Base-by-base conservation (phyloP, 306 rosid genomes). In the Carpinus viminea region DNA sequence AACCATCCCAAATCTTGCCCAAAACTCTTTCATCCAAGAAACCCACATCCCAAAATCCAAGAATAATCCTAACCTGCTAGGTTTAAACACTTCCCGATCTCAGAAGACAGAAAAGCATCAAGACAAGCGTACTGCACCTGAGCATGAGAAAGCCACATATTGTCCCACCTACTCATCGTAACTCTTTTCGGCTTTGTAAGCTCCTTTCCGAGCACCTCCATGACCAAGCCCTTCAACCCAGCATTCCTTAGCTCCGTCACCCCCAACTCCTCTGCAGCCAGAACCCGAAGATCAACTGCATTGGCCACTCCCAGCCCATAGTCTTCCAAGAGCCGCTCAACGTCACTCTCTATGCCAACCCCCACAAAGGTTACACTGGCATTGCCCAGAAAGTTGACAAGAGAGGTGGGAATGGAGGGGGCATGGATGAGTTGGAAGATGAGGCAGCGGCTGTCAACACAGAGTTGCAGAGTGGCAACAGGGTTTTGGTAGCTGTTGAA, bases 141-240 rank as follows among this genome's bases (percentile, higher is more conserved):
- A 60, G 28, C 70, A 9, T 1, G 60, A 62, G 43, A 71, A 0
- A 86, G 91, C 86, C 85, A 84, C n/a, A 62, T 72, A 64, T n/a
- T 72, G 68, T 88, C 89, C 89, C 91, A 88, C 61, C 88, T 34
- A 68, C 91, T 82, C 89, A 84, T 4, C 31, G 89, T 86, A 17
- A 88, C 81, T 1, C 68, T 60, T 65, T 26, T 82, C 21, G 92
- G 87, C 84, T 88, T 88, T 16, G 68, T 12, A 13, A 88, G 12
- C 76, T 84, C 87, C 74, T 59, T 77, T 41, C 87, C 84, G 8
- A 77, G 82, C 2, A 86, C 73, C 53, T 21, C 75, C 12, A 28
- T 26, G 0, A 84, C 88, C 87, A 88, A 71, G 8, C 53, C 31
- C 82, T 77, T 86, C 75, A 88, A 74, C 74, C 90, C 92, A 17